Base-by-base conservation (phyloP, 257 asterid genomes). In the Solanum tarapatanum region DNA sequence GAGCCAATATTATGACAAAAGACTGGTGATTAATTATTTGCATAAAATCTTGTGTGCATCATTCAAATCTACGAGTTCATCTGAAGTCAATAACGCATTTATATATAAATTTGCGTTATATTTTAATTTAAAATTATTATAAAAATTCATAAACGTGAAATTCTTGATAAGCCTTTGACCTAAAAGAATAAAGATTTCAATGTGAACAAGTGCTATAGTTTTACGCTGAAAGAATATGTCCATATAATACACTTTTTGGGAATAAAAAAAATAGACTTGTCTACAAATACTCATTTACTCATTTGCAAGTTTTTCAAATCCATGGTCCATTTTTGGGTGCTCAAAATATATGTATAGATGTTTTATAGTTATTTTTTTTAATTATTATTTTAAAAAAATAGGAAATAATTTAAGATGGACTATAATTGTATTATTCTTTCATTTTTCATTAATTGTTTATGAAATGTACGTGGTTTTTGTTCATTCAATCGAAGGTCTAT, bases 281-380 rank as follows among this genome's bases (percentile, higher is more conserved):
- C 35, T 77, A 13, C 83, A n/a, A 6, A 23, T 19, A 23, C 64
- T 55, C 62, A 1, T n/a, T 12, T 39, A 24, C 30, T 76, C n/a
- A 26, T 79, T 79, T 79, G 6, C 68, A 80, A 45, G 37, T 26
- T 28, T 76, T 37, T 11, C 39, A 43, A 77, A 48, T 77, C 84
- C 36, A 41, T 77, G 84, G 66, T 80, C 66, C 26, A 45, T 45
- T 16, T 24, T 41, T 24, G 84, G 84, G 39, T 79, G 84, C 68
- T 45, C n/a, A 26, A 28, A 8, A 33, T 17, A 73, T 35, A 19
- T 19, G 9, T 60, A 10, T 23, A 75, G 11, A 4, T 77, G 12
- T 76, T n/a, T 24, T 26, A 28, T 68, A 24, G 7, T 11, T 24
- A 11, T 26, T 12, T 24, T 24, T 24, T 11, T 24, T 9, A 39